Conservation (phyloP, 2,329 filamentous ascomycete genomes). For the Dactylonectria estremocensis region DNA sequence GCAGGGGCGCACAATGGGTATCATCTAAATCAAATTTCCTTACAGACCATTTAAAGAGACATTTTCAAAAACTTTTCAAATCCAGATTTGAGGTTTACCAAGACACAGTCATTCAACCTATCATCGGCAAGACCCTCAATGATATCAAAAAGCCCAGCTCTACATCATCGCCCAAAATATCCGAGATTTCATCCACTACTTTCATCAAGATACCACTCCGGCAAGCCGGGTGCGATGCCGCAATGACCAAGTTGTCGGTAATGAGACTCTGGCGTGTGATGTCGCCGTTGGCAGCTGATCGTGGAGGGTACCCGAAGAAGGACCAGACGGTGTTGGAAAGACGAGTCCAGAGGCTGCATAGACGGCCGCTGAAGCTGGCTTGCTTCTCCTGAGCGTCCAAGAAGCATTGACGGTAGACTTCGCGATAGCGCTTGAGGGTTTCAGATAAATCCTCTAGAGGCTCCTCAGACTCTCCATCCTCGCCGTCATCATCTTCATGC, state of each 20-base stretch:
- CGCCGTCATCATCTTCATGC: background rate
- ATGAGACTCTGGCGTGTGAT: conserved; percentile 1
- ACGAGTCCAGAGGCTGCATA: background rate
- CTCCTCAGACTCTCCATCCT: background rate
- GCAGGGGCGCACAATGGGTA: too few relatives aligned
- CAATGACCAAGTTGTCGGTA: background rate
- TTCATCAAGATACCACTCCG: background rate
- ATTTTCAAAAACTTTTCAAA: background rate
- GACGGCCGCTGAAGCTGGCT: background rate
- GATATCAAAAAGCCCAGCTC: background rate
- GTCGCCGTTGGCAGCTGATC: background rate
- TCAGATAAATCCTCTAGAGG: conserved; percentile 27
- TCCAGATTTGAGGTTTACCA: background rate
- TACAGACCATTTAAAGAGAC: background rate
- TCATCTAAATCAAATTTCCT: too few relatives aligned
- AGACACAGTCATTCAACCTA: background rate
- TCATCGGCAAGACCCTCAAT: background rate
- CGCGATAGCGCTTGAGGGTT: conserved; percentile 20
- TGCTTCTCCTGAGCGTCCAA: background rate
- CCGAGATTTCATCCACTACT: background rate
- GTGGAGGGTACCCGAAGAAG: background rate
- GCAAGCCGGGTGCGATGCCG: background rate
- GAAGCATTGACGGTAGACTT: background rate
- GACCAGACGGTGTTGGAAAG: background rate
- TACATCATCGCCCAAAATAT: background rate